phyloP scores from a whole-genome alignment of 2,329 filamentous ascomycete genomes.

The Arthroderma sp. region DNA sequence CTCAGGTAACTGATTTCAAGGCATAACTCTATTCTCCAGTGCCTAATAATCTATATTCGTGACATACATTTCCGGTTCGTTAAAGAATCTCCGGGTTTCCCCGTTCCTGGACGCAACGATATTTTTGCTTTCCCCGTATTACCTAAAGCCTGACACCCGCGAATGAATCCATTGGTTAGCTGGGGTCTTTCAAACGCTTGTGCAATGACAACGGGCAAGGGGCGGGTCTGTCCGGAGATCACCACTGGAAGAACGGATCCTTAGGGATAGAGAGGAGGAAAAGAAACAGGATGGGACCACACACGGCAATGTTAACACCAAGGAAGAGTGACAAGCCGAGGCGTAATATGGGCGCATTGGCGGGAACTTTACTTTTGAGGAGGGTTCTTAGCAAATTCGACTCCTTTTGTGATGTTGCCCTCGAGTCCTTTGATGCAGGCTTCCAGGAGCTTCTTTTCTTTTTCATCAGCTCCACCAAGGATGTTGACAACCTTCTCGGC shows the following conservation, averaged over 20 bases:
- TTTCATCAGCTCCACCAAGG: slow-evolving; percentile 60
- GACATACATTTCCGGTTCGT: no score
- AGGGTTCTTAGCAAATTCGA: slow-evolving; percentile 77
- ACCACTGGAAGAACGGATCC: background rate
- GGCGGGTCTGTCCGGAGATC: no score
- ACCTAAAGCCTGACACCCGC: no score
- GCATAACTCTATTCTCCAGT: no score
- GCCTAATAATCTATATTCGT: no score
- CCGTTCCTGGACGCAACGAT: no score
- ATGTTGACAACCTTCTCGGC: slow-evolving; percentile 76
- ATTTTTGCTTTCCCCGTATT: no score
- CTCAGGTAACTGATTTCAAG: no score
- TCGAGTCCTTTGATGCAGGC: slow-evolving; percentile 65
- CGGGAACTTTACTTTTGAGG: slow-evolving; percentile 62
- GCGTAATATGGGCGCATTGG: slow-evolving; percentile 14
- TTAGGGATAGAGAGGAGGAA: background rate
- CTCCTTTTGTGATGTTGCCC: slow-evolving; percentile 88
- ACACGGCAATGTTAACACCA: background rate
- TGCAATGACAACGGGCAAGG: no score
- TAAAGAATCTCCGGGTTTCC: no score
- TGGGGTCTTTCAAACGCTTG: no score
- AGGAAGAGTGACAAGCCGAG: background rate
- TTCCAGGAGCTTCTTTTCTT: slow-evolving; percentile 79
- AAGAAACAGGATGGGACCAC: slow-evolving; percentile 6
- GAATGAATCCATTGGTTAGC: no score